These are phyloP conservation scores for Apiospora saccharicola DNA, from an alignment of 2,329 filamentous ascomycete species.

Conservation along the genomic window DNA sequence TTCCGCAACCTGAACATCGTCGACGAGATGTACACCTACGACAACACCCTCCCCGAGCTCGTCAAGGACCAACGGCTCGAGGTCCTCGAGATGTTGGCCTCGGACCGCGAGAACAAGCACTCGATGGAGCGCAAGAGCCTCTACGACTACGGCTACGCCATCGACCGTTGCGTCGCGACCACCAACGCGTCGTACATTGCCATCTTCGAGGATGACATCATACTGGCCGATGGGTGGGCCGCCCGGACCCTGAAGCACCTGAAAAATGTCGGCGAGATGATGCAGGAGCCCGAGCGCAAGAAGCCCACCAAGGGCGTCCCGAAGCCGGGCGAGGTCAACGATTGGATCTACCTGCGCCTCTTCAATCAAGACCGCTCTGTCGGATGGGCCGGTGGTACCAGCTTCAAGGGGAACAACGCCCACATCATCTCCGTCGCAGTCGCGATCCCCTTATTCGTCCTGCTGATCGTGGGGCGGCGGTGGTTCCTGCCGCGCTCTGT, in stretches of 20 bases:
- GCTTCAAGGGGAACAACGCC: slow-evolving; percentile 41
- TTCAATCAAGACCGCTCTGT: slow-evolving; percentile 43
- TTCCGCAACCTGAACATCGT: slow-evolving; percentile 34
- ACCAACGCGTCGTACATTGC: slow-evolving; percentile 42
- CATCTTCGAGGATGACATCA: slow-evolving; percentile 42
- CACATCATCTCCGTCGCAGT: slow-evolving; percentile 40
- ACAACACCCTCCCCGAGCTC: slow-evolving; percentile 25
- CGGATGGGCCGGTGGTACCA: slow-evolving; percentile 41
- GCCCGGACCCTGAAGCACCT: slow-evolving; percentile 38
- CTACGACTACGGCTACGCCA: slow-evolving; percentile 41
- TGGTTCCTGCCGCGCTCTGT: slow-evolving; percentile 33
- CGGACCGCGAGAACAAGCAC: slow-evolving; percentile 34
- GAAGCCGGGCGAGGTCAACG: slow-evolving; percentile 38
- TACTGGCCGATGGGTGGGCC: slow-evolving; percentile 43
- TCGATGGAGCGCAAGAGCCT: slow-evolving; percentile 40
- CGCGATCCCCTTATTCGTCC: slow-evolving; percentile 34
- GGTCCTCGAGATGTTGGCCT: slow-evolving; percentile 34
- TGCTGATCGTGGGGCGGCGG: slow-evolving; percentile 35
- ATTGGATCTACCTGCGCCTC: slow-evolving; percentile 42
- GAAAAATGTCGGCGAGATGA: slow-evolving; percentile 36
- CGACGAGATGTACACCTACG: slow-evolving; percentile 41
- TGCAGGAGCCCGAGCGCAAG: slow-evolving; percentile 37
- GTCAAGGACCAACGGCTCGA: slow-evolving; percentile 31
- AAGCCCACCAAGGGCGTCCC: slow-evolving; percentile 34
- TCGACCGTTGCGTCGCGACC: slow-evolving; percentile 37